Evolutionary conservation across 1,284 basidiomycete genomes (phyloP).

Genomic region (Leccinum variabile): DNA sequence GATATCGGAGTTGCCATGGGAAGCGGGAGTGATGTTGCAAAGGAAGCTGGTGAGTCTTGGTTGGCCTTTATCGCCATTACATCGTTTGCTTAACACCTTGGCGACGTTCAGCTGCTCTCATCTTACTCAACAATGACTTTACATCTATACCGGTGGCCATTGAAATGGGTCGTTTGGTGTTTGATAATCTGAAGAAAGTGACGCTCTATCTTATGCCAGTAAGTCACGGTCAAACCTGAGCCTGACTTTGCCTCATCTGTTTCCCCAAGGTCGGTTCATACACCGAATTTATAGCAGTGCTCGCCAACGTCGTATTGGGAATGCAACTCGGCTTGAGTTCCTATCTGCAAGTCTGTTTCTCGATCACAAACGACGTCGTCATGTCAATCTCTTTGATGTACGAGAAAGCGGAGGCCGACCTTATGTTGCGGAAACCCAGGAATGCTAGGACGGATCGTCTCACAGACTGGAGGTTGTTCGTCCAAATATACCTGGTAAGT

Average conservation of each 20-base stretch:
- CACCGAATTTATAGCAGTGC: conserved; percentile 38
- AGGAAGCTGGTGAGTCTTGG: too few species aligned
- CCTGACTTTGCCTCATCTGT: not conserved
- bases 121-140: conserved; percentile 33
- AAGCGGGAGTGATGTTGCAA: too few species aligned
- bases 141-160: conserved; percentile 41
- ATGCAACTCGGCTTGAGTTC: conserved; percentile 41
- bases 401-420: conserved; percentile 41
- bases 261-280: conserved; percentile 17
- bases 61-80: too few species aligned
- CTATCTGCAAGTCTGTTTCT: conserved; percentile 44
- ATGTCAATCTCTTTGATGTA: conserved; percentile 41
- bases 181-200: conserved; percentile 56
- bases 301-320: conserved; percentile 39
- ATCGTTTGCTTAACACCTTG: too few species aligned
- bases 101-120: too few species aligned
- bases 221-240: not conserved
- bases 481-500: conserved; percentile 33
- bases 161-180: conserved; percentile 54
- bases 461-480: conserved; percentile 38
- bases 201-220: conserved; percentile 43
- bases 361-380: conserved; percentile 38
- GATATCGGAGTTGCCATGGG: too few species aligned
- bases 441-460: conserved; percentile 59
- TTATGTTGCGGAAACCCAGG: conserved; percentile 63